A percentile compares a stretch with the other conserved stretches of the same genome.
Evolutionary conservation across 2,329 filamentous ascomycete species (phyloP).

Genomic region (Claviceps sp.): DNA sequence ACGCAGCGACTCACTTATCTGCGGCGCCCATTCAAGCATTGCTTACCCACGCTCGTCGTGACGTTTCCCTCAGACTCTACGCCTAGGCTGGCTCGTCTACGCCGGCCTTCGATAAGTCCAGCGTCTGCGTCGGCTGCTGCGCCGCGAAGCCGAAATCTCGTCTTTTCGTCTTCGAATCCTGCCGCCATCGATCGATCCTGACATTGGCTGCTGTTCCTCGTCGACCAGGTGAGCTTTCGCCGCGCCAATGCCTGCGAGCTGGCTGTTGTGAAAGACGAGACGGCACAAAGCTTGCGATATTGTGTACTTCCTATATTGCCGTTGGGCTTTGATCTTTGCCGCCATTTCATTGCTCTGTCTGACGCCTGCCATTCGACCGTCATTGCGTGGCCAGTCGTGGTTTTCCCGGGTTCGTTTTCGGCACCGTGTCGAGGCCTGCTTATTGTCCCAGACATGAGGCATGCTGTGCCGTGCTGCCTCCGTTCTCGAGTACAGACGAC

Average conservation of each 20-base stretch:
- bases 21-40: background rate
- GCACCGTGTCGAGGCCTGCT: background rate
- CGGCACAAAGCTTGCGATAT: no score
- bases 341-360: no score
- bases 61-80: background rate
- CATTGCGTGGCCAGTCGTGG: no score
- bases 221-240: background rate
- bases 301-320: no score
- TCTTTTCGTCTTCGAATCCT: no score
- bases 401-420: no score
- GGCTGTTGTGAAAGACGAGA: background rate
- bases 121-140: background rate
- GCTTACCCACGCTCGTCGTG: background rate
- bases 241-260: background rate
- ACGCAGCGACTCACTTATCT: background rate
- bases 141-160: background rate
- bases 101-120: background rate
- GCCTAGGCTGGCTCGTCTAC: background rate
- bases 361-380: no score
- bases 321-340: no score
- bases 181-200: no score
- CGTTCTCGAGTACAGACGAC: background rate
- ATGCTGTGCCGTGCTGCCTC: background rate
- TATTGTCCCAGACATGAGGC: constrained; percentile 2
- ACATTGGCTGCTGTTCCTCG: background rate